Base-by-base conservation (phyloP, 192 early-diverging fungal genomes). In the Coemansia sp. region DNA sequence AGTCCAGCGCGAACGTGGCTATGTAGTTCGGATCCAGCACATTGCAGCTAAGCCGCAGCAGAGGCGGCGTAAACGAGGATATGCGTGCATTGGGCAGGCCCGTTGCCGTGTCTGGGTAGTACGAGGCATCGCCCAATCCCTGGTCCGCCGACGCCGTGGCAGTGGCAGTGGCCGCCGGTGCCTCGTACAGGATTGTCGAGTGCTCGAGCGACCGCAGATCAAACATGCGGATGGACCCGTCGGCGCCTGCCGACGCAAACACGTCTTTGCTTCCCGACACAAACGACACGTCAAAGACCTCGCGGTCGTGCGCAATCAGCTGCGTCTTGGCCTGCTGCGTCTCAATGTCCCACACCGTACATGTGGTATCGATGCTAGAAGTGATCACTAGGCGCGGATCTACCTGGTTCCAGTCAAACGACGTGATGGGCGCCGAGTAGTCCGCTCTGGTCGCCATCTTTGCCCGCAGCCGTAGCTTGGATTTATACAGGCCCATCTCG, bases 251-350 rank as follows among this genome's bases (percentile, higher is more conserved):
- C 59, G 89, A 92, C 4, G 90, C 94, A 86, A 99, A 99, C 13
- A 92, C 85, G 50, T 98, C 87, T 13, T 81, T 60, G 19, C 84
- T 87, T 41, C 86, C 84, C 23, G 85, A 73, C 22, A 87, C 81
- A 79, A 97, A 99, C 10, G 89, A 85, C n/a, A 99, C 97, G 63
- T 99, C 97, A 72, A 88, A 97, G 15, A 99, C 97, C 50, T 98
- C 95, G 43, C 86, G 83, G 68, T 99, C 97, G 63, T 99, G 97
- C 3, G 97, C 97, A 80, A 99, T 99, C 29, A 99, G 80, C 66
- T 99, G 97, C 4, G 97, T 97, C 61, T 96, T 99, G 26, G 94
- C 90, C 78, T 96, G 92, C 24, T 82, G 84, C n/a, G 91, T 88
- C 79, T 92, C 87, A 8, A 99, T 82, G 56, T 99, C 93, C 97